Evolutionary conservation across 129 eudicot species (phyloP), one percentile per base, ranked within the genome.

Genomic region (Rutidosis leptorrhynchoides): DNA sequence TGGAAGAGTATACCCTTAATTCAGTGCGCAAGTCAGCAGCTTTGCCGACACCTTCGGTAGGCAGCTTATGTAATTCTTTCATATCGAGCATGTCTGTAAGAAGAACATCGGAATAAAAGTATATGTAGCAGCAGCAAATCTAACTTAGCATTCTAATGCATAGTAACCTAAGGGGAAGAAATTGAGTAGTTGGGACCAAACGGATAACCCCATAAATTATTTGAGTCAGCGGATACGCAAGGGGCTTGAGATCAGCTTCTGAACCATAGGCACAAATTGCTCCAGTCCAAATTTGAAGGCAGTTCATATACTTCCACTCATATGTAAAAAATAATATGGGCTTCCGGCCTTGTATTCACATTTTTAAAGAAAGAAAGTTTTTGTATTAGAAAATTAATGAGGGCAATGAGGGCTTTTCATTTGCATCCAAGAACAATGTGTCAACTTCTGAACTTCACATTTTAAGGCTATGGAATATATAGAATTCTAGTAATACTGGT

Each of bases 271-370:
- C 91, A 79, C 95, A 84, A 33, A 94, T 75, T 45, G 96, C 97
- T 79, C 83, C 88, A 40, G 97, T 89, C 99, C 99, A 94, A 29
- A 94, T 93, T 82, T 94, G 97, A 37, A 94, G 88, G 65, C 99
- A 94, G 33, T 89, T 86, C 68, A 94, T 89, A 74, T 15, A 94
- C 82, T 89, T 94, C 99, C 99, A 94, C 60, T 89, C 90, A 30
- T 89, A 94, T n/a, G n/a, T n/a, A n/a, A n/a, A n/a, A n/a, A n/a
- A n/a, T n/a, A n/a, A n/a, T n/a, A n/a, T n/a, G n/a, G n/a, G n/a
- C n/a, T n/a, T n/a, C n/a, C n/a, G n/a, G n/a, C n/a, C n/a, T n/a
- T n/a, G n/a, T n/a, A n/a, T n/a, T n/a, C n/a, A n/a, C n/a, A n/a
- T n/a, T n/a, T n/a, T n/a, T n/a, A n/a, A n/a, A n/a, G n/a, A n/a